A percentile compares a stretch with the other conserved stretches of the same genome.
phyloP scores from a whole-genome alignment of 2,329 filamentous ascomycete genomes.

The Penicillium sp. region DNA sequence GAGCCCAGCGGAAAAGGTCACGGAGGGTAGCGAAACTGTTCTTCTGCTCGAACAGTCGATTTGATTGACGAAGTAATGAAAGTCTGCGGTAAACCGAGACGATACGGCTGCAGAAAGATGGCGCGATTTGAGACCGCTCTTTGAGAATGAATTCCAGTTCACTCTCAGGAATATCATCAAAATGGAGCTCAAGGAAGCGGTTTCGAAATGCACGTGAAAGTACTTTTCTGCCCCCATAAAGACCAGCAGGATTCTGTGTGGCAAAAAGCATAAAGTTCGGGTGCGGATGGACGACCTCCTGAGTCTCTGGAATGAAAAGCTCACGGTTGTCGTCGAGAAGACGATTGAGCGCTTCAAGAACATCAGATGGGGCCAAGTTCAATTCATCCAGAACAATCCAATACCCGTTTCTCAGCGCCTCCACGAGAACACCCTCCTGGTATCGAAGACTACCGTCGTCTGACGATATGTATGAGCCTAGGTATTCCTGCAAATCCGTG shows the following conservation, averaged over 20 bases:
- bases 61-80: constrained; percentile 81
- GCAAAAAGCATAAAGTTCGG: constrained; percentile 97
- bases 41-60: constrained; percentile 89
- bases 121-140: constrained; percentile 79
- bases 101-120: constrained; percentile 85
- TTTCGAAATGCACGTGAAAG: constrained; percentile 94
- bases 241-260: constrained; percentile 90
- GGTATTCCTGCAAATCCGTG: constrained; percentile 94
- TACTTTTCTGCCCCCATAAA: constrained; percentile 92
- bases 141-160: constrained; percentile 90
- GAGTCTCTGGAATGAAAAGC: constrained; percentile 90
- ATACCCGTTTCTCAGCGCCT: constrained; percentile 84
- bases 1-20: constrained; percentile 93
- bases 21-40: constrained; percentile 93
- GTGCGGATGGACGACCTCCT: constrained; percentile 86
- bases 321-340: constrained; percentile 95
- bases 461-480: constrained; percentile 88
- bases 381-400: constrained; percentile 99
- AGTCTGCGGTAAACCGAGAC: constrained; percentile 92
- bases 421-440: constrained; percentile 88
- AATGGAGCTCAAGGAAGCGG: constrained; percentile 92
- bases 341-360: constrained; percentile 91
- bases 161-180: constrained; percentile 93
- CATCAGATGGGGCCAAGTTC: constrained; percentile 93
- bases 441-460: constrained; percentile 79